A percentile compares a stretch with the other conserved stretches of the same genome.
Conservation (phyloP, 306 rosid species). For the Vigna angularis region DNA sequence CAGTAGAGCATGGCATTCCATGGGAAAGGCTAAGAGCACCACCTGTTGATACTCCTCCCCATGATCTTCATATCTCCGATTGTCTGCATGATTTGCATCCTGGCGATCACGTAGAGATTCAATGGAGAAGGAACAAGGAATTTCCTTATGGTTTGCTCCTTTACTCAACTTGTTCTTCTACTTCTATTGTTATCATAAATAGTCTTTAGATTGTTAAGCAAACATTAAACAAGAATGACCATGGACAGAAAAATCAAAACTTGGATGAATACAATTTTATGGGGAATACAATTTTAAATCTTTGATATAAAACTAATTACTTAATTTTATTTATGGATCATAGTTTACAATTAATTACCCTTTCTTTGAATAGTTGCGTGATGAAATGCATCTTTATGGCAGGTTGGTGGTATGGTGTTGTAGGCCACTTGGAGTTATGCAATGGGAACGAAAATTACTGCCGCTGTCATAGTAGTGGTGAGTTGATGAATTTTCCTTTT, state of each 20-base stretch:
- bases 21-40: slow-evolving; percentile 96
- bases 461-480: slow-evolving; percentile 76
- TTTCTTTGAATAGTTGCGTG: slow-evolving; percentile 33
- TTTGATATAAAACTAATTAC: background rate
- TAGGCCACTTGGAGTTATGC: slow-evolving; percentile 93
- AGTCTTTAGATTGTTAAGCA: slow-evolving; percentile 3
- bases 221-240: background rate
- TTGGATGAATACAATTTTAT: background rate
- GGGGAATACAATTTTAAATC: slow-evolving; percentile 30
- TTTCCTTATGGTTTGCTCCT: slow-evolving; percentile 90
- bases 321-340: slow-evolving; percentile 42
- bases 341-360: slow-evolving; percentile 28
- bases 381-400: slow-evolving; percentile 52
- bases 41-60: slow-evolving; percentile 69
- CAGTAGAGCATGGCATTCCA: slow-evolving; percentile 66
- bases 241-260: background rate
- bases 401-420: slow-evolving; percentile 99
- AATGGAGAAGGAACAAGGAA: slow-evolving; percentile 95
- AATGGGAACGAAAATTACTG: slow-evolving; percentile 78
- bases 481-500: slow-evolving; percentile 54
- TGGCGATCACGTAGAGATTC: slow-evolving; percentile 92
- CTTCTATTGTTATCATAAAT: background rate
- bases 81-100: slow-evolving; percentile 73
- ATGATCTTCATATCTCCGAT: slow-evolving; percentile 85
- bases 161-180: slow-evolving; percentile 34